These are phyloP conservation scores for Metarhizium guizhouense DNA, from an alignment of 2,329 filamentous ascomycete genomes.

Conservation along the genomic window DNA sequence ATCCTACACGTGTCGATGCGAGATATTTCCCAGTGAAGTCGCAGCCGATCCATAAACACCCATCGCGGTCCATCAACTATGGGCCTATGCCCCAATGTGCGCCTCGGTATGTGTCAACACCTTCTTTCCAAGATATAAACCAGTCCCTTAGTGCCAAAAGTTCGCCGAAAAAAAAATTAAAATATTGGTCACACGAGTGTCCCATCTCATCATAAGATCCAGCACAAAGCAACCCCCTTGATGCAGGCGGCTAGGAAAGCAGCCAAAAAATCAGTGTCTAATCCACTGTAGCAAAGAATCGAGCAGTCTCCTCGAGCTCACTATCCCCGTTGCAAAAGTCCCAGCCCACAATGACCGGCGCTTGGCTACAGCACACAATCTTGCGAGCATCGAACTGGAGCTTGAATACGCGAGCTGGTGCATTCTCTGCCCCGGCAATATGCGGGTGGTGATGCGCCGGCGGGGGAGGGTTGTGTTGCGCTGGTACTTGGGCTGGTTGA, in stretches of 20 bases:
- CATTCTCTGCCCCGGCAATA: constrained; percentile 35
- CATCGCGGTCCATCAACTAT: neutral
- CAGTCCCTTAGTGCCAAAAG: neutral
- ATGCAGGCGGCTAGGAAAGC: neutral
- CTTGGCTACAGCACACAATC: constrained; percentile 91
- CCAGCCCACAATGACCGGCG: constrained; percentile 89
- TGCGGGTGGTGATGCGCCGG: constrained; percentile 32
- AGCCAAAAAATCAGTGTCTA: constrained; percentile 7
- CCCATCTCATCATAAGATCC: neutral
- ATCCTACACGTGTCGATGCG: neutral
- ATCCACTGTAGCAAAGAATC: constrained; percentile 63
- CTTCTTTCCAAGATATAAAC: neutral
- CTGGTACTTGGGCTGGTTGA: constrained; percentile 12
- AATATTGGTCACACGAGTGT: neutral
- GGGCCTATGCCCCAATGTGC: neutral
- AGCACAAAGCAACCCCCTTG: neutral
- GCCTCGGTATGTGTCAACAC: neutral
- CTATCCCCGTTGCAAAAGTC: constrained; percentile 87
- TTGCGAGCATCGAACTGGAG: constrained; percentile 89
- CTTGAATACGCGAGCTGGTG: constrained; percentile 72
- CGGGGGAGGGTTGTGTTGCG: neutral
- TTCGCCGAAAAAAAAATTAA: too few relatives aligned
- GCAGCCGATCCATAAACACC: neutral
- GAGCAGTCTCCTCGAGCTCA: constrained; percentile 67
- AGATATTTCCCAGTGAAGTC: neutral